Conservation (phyloP, 495 filamentous ascomycete species). For the Opeltia flavorubescens region DNA sequence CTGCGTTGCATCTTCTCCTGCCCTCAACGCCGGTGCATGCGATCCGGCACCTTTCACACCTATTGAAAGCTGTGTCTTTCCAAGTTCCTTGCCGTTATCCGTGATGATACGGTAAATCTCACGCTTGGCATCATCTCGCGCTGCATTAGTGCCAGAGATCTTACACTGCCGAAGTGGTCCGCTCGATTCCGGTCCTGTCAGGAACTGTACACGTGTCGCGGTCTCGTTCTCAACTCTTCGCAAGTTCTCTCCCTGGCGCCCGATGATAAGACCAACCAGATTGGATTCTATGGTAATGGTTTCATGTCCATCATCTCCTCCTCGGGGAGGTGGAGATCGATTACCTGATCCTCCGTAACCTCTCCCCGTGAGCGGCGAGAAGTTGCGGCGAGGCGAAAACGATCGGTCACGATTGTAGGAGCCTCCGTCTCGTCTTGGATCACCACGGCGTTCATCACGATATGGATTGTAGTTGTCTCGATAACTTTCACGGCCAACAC, state of each 20-base stretch:
- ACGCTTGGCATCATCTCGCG: conserved; percentile 53
- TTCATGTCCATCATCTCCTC: conserved; percentile 49
- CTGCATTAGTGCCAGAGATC: conserved; percentile 52
- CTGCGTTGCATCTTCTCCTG: conserved; percentile 60
- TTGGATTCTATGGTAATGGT: conserved; percentile 62
- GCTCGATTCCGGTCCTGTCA: conserved; percentile 49
- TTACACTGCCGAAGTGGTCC: conserved; percentile 61
- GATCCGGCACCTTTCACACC: conserved; percentile 13
- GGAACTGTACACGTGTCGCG: conserved; percentile 64
- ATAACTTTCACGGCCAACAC: conserved; percentile 37
- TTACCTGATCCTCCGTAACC: conserved; percentile 26
- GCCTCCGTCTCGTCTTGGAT: conserved; percentile 32
- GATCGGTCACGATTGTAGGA: conserved; percentile 49
- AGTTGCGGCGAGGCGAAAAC: conserved; percentile 41
- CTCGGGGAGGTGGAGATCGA: conserved; percentile 36
- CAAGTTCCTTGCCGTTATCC: conserved; percentile 55
- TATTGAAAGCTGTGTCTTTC: conserved; percentile 8
- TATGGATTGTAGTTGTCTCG: conserved; percentile 64
- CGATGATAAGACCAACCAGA: conserved; percentile 73
- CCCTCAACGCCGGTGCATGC: conserved; percentile 40
- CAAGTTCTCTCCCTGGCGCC: conserved; percentile 68
- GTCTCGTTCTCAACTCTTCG: conserved; percentile 63
- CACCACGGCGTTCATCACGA: conserved; percentile 59
- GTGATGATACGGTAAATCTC: conserved; percentile 71
- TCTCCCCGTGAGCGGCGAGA: conserved; percentile 29